Conservation (phyloP, 495 filamentous ascomycete genomes). For the Daldinia loculata region DNA sequence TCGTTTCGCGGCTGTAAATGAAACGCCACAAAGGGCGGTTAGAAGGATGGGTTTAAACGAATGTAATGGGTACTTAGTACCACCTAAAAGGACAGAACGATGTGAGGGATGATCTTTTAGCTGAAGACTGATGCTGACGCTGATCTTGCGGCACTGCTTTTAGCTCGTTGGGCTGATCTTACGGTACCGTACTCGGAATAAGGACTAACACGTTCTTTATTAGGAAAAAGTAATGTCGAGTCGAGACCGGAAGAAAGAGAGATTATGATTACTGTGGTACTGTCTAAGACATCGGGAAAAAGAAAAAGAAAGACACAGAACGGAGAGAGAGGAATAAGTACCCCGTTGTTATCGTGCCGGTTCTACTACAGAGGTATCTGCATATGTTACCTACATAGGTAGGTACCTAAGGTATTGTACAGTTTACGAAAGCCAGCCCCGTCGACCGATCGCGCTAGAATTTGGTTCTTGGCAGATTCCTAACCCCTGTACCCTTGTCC, state of each 20-base stretch:
- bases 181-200: conserved; percentile 10
- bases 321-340: not conserved
- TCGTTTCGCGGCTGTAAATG: conserved; percentile 18
- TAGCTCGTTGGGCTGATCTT: conserved; percentile 16
- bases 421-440: conserved; percentile 35
- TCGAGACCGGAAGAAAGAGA: conserved; percentile 9
- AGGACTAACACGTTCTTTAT: conserved; percentile 20
- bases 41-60: conserved; percentile 57
- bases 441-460: conserved; percentile 30
- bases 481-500: not conserved
- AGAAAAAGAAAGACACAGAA: not conserved
- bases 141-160: conserved; percentile 31
- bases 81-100: conserved; percentile 35
- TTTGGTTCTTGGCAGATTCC: conserved; percentile 36
- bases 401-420: conserved; percentile 11
- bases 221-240: not conserved
- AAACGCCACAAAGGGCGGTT: conserved; percentile 19
- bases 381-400: not conserved
- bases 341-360: not conserved
- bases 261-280: not conserved
- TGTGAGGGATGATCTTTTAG: conserved; percentile 20
- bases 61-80: conserved; percentile 68
- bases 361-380: conserved; percentile 1
- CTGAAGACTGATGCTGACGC: conserved; percentile 26
- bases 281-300: conserved; percentile 7